Evolutionary conservation across 176 grass and related monocot genomes (phyloP).

Genomic region (Bromus sterilis): DNA sequence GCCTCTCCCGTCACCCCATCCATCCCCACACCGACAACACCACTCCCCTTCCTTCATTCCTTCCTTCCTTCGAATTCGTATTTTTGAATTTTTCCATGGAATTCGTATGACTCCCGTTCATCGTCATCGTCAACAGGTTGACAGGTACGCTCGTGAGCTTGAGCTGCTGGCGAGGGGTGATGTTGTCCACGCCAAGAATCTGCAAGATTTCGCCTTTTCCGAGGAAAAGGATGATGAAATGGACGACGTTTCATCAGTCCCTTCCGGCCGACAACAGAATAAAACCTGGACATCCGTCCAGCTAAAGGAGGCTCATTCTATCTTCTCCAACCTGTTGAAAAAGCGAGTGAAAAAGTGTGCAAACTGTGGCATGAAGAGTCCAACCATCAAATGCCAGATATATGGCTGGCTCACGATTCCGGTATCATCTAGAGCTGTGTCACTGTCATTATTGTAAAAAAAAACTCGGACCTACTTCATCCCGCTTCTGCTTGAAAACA

Average conservation of each 20-base stretch:
- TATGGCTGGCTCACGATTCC: conserved; percentile 73
- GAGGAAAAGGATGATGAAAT: conserved; percentile 35
- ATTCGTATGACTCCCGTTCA: not conserved
- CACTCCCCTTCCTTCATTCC: too few relatives aligned
- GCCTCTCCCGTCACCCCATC: not conserved
- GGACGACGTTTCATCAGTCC: too few relatives aligned
- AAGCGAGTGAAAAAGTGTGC: conserved; percentile 58
- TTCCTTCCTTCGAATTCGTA: too few relatives aligned
- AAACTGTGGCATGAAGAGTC: conserved; percentile 54
- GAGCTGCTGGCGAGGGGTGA: conserved; percentile 63
- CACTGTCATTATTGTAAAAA: not conserved
- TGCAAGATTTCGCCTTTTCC: conserved; percentile 24
- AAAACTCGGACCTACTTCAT: not conserved
- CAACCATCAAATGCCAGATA: conserved; percentile 52
- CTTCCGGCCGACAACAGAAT: not conserved
- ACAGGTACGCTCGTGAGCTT: conserved; percentile 44
- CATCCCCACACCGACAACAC: not conserved
- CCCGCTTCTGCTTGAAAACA: not conserved
- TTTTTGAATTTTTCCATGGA: too few relatives aligned
- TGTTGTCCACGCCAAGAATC: conserved; percentile 51
- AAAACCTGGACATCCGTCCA: conserved; percentile 80
- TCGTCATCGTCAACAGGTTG: conserved; percentile 68
- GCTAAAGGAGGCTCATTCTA: conserved; percentile 40
- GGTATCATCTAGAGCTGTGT: conserved; percentile 36
- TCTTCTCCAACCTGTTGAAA: conserved; percentile 50